phyloP scores from a whole-genome alignment of 352 stramenopile species.

The Nothophytophthora sp. region DNA sequence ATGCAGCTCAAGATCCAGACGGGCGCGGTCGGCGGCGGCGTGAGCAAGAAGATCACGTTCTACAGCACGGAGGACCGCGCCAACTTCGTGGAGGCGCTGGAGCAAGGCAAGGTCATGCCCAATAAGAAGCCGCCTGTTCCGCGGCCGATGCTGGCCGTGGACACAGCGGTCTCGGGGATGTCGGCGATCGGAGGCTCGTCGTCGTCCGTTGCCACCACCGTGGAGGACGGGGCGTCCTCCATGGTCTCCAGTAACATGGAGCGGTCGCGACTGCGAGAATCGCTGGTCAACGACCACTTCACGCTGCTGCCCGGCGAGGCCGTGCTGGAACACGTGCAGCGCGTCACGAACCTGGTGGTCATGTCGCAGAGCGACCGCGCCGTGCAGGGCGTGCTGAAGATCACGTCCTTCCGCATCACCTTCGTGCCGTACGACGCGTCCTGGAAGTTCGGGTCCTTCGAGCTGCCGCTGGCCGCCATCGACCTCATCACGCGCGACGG shows the following conservation, averaged over 20 bases:
- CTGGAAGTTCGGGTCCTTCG: conserved; percentile 88
- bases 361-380: conserved; percentile 83
- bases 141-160: too few relatives aligned
- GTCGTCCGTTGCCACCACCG: conserved; percentile 20
- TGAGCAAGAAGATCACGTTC: conserved; percentile 89
- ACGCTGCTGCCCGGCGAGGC: conserved; percentile 59
- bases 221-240: conserved; percentile 32
- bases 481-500: conserved; percentile 78
- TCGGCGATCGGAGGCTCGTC: conserved; percentile 11
- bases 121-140: conserved; percentile 49
- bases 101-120: conserved; percentile 85
- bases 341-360: conserved; percentile 84
- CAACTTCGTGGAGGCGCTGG: conserved; percentile 81
- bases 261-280: conserved; percentile 52
- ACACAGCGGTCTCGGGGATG: too few relatives aligned
- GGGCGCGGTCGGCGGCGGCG: conserved; percentile 51
- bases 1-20: conserved; percentile 90
- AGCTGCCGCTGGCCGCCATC: conserved; percentile 77
- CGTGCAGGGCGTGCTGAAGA: conserved; percentile 84
- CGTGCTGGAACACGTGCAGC: conserved; percentile 81
- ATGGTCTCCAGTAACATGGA: conserved; percentile 33
- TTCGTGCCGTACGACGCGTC: conserved; percentile 86
- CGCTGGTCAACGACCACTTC: conserved; percentile 65
- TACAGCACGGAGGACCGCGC: conserved; percentile 79
- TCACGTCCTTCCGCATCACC: conserved; percentile 82